Base-by-base conservation (phyloP, 2,329 filamentous ascomycete species). In the Fusarium verticillioides region DNA sequence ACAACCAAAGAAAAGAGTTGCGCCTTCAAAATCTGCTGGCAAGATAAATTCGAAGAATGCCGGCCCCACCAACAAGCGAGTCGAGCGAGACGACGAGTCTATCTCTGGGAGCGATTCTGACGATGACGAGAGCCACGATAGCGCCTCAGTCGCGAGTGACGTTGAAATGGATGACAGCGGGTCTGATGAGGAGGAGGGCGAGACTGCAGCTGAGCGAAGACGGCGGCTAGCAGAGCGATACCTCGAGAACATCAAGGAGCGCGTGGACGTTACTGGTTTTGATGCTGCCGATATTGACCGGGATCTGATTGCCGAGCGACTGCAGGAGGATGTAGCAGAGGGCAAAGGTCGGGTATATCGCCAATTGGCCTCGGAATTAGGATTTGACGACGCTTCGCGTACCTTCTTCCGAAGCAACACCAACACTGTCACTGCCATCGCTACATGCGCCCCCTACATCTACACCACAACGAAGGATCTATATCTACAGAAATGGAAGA, bases 211-310 rank as follows among this genome's bases (percentile, higher is more conserved):
- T 40, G 95, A 98, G 80, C 92, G 94, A 82, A 89, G 96, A 77
- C 84, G 97, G 78, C 91, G 94, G 74, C 88, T 99, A 34, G 96
- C 96, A 36, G 94, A 98, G 84, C 91, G 94, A 78, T 98, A 99
- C 81, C 88, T 99, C 61, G 93, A 97, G 61, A 97, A 97, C 80
- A 91, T 98, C 70, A 91, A 93, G 78, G 89, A 93, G 78, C 93
- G 97, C 75, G 91, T 94, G 65, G 92, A 97, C 76, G 93, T 94
- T 73, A 77, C 79, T 52, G 96, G 95, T 43, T 99, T 98, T 79
- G 95, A 99, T 83, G 96, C 96, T 12, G 95, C 92, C 76, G 94
- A 98, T 60, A 93, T 99, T 66, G 96, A 98, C 83, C 89, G 93
- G 66, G 96, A 99, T 80, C 85, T 98, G 77, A 95, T 99, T 78